These are phyloP conservation scores for Ascochyta fabae DNA, from an alignment of 2,329 filamentous ascomycete genomes.

Conservation along the genomic window DNA sequence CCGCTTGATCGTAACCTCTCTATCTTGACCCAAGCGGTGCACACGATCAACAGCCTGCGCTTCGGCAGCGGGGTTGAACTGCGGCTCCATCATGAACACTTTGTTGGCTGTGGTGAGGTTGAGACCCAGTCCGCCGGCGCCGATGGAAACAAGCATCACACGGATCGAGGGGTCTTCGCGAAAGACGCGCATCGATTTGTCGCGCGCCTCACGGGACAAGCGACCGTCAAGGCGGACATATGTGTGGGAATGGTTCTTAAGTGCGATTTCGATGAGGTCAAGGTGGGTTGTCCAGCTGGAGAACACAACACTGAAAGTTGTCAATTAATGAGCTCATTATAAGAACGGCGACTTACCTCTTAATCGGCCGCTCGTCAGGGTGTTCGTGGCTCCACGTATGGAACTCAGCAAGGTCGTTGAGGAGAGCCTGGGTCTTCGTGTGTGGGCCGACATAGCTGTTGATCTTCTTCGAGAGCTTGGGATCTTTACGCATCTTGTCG, in stretches of 20 bases:
- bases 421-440: conserved; percentile 85
- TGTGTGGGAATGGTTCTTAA: conserved; percentile 69
- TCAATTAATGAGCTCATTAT: background rate
- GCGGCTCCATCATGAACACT: conserved; percentile 97
- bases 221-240: conserved; percentile 88
- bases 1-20: conserved; percentile 84
- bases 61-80: conserved; percentile 95
- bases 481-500: conserved; percentile 61
- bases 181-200: conserved; percentile 77
- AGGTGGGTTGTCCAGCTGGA: conserved; percentile 96
- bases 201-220: conserved; percentile 78
- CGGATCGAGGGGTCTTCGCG: conserved; percentile 73
- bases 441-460: conserved; percentile 82
- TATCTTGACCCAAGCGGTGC: conserved; percentile 69
- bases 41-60: conserved; percentile 94
- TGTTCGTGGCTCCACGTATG: conserved; percentile 67
- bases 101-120: conserved; percentile 86
- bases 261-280: conserved; percentile 85
- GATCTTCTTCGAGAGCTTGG: conserved; percentile 65
- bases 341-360: conserved; percentile 57
- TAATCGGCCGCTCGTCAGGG: conserved; percentile 75
- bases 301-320: conserved; percentile 73
- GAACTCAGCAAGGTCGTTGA: conserved; percentile 74
- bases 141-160: conserved; percentile 90
- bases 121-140: conserved; percentile 87